A percentile compares a stretch with the other conserved stretches of the same genome.
These are phyloP conservation scores for Cyclostephanos invisitatus DNA, from an alignment of 108 stramenopile species.

Conservation along the genomic window DNA sequence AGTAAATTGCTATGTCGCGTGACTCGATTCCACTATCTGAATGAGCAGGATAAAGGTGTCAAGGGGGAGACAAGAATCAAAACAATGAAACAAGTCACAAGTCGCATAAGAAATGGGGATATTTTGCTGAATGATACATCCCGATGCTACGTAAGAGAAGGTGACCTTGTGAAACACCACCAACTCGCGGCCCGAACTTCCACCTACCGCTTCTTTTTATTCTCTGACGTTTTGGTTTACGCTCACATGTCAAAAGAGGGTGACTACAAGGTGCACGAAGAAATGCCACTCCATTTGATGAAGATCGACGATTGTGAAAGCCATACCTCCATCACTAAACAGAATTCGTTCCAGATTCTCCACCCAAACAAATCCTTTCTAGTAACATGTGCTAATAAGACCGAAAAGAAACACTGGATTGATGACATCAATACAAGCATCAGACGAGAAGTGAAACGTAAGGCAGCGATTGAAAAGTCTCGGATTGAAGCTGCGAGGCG, in stretches of 20 bases:
- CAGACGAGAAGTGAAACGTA: slow-evolving; percentile 42
- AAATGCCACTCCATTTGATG: slow-evolving; percentile 83
- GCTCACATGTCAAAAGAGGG: slow-evolving; percentile 49
- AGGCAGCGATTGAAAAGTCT: slow-evolving; percentile 40
- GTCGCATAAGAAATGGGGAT: slow-evolving; percentile 71
- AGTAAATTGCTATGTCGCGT: slow-evolving; percentile 71
- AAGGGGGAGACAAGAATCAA: slow-evolving; percentile 21
- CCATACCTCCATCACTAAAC: slow-evolving; percentile 41
- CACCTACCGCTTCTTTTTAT: slow-evolving; percentile 90
- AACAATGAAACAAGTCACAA: slow-evolving; percentile 67
- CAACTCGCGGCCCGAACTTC: slow-evolving; percentile 73
- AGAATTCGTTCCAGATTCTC: slow-evolving; percentile 80
- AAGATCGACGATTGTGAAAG: slow-evolving; percentile 75
- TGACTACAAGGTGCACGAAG: slow-evolving; percentile 79
- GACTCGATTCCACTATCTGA: slow-evolving; percentile 61
- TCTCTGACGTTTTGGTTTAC: slow-evolving; percentile 74
- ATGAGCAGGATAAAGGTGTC: slow-evolving; percentile 26
- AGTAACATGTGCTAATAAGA: slow-evolving; percentile 59
- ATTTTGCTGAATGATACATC: slow-evolving; percentile 81
- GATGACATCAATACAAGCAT: slow-evolving; percentile 55
- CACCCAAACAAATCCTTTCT: slow-evolving; percentile 93
- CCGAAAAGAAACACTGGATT: slow-evolving; percentile 66
- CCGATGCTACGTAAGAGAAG: slow-evolving; percentile 81
- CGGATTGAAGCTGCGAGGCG: slow-evolving; percentile 21
- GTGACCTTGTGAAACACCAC: slow-evolving; percentile 82